Percentiles rank a stretch among this genome's conserved stretches.
Conservation (phyloP, 2,329 filamentous ascomycete genomes). For the Cercospora sesami region DNA sequence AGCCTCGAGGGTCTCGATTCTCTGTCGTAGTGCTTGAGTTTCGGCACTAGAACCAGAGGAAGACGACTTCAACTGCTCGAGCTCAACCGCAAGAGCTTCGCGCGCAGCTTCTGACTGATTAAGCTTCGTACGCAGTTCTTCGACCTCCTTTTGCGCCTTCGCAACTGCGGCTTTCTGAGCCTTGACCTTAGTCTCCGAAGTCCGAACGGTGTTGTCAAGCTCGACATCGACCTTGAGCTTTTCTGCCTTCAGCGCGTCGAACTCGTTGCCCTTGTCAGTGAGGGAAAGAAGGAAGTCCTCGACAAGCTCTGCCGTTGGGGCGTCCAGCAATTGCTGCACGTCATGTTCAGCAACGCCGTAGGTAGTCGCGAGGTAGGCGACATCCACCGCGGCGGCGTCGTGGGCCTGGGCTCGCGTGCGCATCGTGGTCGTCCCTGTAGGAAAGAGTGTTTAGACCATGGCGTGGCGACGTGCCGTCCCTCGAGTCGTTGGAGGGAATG, state of each 20-base stretch:
- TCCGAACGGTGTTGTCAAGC: conserved; percentile 84
- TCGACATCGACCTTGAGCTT: conserved; percentile 90
- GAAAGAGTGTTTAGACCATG: conserved; percentile 21
- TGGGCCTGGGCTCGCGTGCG: conserved; percentile 43
- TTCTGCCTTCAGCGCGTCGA: conserved; percentile 77
- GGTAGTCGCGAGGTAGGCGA: conserved; percentile 71
- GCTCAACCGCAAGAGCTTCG: conserved; percentile 75
- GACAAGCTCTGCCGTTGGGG: conserved; percentile 77
- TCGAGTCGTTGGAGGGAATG: not conserved
- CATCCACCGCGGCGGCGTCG: conserved; percentile 61
- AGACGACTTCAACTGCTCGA: conserved; percentile 74
- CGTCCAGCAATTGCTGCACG: conserved; percentile 61
- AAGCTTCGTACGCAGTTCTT: conserved; percentile 76
- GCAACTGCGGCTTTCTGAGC: conserved; percentile 78
- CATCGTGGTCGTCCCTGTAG: conserved; percentile 48
- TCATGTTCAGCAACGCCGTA: conserved; percentile 67
- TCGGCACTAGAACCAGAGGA: conserved; percentile 71
- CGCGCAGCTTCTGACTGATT: conserved; percentile 77
- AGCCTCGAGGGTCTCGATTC: conserved; percentile 82
- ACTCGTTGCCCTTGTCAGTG: conserved; percentile 75
- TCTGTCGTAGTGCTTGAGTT: conserved; percentile 73
- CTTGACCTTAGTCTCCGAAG: conserved; percentile 78
- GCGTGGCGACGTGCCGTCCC: not conserved
- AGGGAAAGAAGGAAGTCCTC: conserved; percentile 72
- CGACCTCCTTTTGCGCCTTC: conserved; percentile 78